Base-by-base conservation (phyloP, 257 asterid genomes). In the Phtheirospermum japonicum region DNA sequence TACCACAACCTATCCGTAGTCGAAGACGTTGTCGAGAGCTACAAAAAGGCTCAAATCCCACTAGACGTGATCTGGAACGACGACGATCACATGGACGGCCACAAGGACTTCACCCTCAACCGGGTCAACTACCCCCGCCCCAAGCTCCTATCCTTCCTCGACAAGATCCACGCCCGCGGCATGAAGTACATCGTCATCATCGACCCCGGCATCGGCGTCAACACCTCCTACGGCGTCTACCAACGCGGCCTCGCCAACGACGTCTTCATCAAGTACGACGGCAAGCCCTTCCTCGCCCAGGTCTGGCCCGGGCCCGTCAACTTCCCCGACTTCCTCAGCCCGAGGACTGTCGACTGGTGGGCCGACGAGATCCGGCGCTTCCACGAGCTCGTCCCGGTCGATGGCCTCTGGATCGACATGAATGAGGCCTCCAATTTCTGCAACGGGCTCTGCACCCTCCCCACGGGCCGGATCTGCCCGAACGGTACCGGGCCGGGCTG, bases 241-340 rank as follows among this genome's bases (percentile, higher is more conserved):
- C 79, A 74, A 55, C 75, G 99, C 49, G 99, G 76, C 56, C 16
- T 85, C 4, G 90, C 83, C 28, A 76, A 85, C 1, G 99, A 93
- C 19, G 96, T 87, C 48, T 93, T 93, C 83, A 89, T 93, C 68
- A 93, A 93, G 53, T 89, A 89, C 52, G 64, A 76, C 9, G 90
- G 86, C 43, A 74, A 83, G 76, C 97, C 99, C 6, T 93, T 68
- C 59, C 51, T 89, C 7, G 99, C 89, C 13, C 95, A 87, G 61
- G 99, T 93, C 14, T 89, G 99, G 99, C 97, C 97, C 0, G 99
- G 99, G 16, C 90, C 97, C 0, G 96, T 93, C 19, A 79, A 89
- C 76, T 89, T 89, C 81, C 99, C 99, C 0, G 99, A 93, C 54
- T 89, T 76, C 66, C 92, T 93, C 4, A 93, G 87, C 79, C 99